Evolutionary conservation across 768 basidiomycete genomes (phyloP), one percentile per base, ranked within the genome.

Genomic region (Auricularia auricula-judae): DNA sequence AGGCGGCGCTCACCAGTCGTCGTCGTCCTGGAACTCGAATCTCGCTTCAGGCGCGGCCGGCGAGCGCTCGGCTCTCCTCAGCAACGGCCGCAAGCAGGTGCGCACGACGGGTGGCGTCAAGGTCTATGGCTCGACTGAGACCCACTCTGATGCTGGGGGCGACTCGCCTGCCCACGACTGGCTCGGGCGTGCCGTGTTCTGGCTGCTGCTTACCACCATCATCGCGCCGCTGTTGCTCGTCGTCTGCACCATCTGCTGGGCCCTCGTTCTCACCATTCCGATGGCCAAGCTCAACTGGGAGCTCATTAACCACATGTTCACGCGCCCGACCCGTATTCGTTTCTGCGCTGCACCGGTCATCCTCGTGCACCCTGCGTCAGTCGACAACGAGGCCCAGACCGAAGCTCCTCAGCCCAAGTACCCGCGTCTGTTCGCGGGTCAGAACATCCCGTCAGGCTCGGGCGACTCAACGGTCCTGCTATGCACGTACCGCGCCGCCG

Each of bases 241-340:
- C 66, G 91, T 93, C 35, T 97, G 93, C 74, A 71, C 91, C 67
- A 77, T 93, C 62, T 98, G 97, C 77, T 99, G 95, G 94, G 93
- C 82, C n/a, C 80, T 93, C 66, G 86, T 99, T 66, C 81, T 99
- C 72, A 91, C 95, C 64, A 90, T 99, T 68, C 97, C 97, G 3
- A 99, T 99, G 97, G 97, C 95, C 36, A 96, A 89, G 73, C 82
- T 99, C 62, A 92, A 87, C 69, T 98, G 96, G 96, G 91, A 86
- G n/a, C 82, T 99, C 54, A 81, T 98, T 72, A 86, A 87, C 58
- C 82, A 91, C 73, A 80, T 99, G 62, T 86, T 87, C 71, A 75
- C 80, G 63, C 86, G 87, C 66, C 94, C 97, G 0, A 86, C 87
- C 36, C 81, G 82, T 47, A 88, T 99, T 68, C 91, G 96, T 63